phyloP scores from a whole-genome alignment of 345 rosid species.

The Citrus unshiu region DNA sequence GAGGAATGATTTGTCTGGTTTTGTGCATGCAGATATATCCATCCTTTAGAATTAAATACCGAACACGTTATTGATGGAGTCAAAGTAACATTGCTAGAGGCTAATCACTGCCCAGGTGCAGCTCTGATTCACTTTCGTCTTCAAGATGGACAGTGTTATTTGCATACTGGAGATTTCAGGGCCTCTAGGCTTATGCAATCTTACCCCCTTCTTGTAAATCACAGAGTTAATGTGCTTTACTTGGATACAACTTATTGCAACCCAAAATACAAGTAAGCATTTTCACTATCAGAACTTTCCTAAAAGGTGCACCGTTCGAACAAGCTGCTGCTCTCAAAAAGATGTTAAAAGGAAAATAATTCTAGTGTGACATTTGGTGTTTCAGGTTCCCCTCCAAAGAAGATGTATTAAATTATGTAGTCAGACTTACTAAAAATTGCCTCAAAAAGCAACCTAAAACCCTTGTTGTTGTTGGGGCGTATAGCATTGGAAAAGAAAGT shows the following conservation, averaged over 20 bases:
- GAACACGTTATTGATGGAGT: constrained; percentile 54
- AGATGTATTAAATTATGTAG: constrained; percentile 57
- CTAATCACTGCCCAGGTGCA: constrained; percentile 86
- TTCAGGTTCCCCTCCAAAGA: constrained; percentile 77
- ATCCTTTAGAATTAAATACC: constrained; percentile 45
- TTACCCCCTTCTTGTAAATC: constrained; percentile 49
- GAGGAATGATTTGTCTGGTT: not conserved
- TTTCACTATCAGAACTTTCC: not conserved
- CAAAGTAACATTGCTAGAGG: constrained; percentile 61
- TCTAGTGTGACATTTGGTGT: not conserved
- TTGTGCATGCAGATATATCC: constrained; percentile 40
- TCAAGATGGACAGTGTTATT: constrained; percentile 47
- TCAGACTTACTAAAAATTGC: constrained; percentile 45
- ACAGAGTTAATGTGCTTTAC: constrained; percentile 55
- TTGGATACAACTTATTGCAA: constrained; percentile 83
- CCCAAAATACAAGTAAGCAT: constrained; percentile 62
- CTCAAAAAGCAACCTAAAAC: constrained; percentile 66
- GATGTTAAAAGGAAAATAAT: not conserved
- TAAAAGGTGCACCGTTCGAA: not conserved
- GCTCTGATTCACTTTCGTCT: constrained; percentile 63
- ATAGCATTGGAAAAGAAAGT: constrained; percentile 78
- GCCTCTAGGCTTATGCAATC: constrained; percentile 62
- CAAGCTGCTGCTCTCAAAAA: not conserved
- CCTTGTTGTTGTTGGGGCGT: constrained; percentile 73
- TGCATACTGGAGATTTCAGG: constrained; percentile 90